A percentile compares a stretch with the other conserved stretches of the same genome.
Evolutionary conservation across 768 basidiomycete genomes (phyloP).

Genomic region (Paxillus ammoniavirescens): DNA sequence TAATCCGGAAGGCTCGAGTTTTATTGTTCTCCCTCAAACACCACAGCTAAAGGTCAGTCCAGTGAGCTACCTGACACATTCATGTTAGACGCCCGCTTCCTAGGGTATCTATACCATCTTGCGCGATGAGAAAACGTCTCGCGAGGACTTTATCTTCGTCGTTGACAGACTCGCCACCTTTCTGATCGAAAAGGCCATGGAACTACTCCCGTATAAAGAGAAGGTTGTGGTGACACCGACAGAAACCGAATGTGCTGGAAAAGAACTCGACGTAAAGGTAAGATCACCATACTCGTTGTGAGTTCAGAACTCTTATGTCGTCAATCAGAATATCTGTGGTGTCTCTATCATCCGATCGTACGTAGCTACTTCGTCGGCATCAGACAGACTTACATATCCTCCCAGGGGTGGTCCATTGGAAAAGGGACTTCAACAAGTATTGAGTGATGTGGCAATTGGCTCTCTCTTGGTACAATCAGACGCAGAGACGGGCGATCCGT

Average conservation of each 20-base stretch:
- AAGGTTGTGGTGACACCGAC: slow-evolving; percentile 69
- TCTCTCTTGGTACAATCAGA: slow-evolving; percentile 92
- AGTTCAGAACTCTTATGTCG: background rate
- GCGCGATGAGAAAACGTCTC: slow-evolving; percentile 63
- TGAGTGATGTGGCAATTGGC: slow-evolving; percentile 83
- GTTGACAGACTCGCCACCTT: slow-evolving; percentile 83
- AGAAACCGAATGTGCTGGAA: slow-evolving; percentile 54
- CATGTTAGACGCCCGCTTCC: background rate
- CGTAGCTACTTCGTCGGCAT: slow-evolving; percentile 27
- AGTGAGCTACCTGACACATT: background rate
- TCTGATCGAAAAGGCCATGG: slow-evolving; percentile 81
- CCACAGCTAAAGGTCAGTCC: slow-evolving; percentile 69
- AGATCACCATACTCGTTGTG: slow-evolving; percentile 2
- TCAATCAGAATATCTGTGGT: slow-evolving; percentile 70
- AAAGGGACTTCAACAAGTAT: slow-evolving; percentile 84
- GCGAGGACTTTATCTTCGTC: slow-evolving; percentile 93
- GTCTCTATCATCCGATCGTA: slow-evolving; percentile 88
- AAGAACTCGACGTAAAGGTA: slow-evolving; percentile 61
- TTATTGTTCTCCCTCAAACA: slow-evolving; percentile 73
- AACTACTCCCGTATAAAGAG: slow-evolving; percentile 69
- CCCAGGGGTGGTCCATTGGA: slow-evolving; percentile 85
- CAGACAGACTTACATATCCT: slow-evolving; percentile 4
- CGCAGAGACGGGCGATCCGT: slow-evolving; percentile 78
- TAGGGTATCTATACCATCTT: slow-evolving; percentile 91
- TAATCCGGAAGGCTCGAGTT: slow-evolving; percentile 44